Evolutionary conservation across 805 yeast species (phyloP).

Genomic region (Wickerhamomyces alni): DNA sequence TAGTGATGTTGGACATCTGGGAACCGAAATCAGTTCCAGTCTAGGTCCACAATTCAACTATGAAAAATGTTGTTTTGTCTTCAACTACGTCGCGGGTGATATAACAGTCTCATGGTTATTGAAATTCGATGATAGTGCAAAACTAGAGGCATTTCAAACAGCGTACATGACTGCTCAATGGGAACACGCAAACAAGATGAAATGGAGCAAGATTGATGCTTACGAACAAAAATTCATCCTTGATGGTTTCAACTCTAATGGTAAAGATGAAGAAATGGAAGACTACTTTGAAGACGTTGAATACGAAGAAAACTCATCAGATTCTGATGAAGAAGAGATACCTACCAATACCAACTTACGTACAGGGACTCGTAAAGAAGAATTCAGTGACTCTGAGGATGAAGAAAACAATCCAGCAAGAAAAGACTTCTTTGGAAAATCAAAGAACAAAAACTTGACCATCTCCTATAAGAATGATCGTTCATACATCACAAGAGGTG

Average conservation of each 20-base stretch:
- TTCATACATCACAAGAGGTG: constrained; percentile 74
- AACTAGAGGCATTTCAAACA: constrained; percentile 46
- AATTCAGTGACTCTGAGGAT: constrained; percentile 29
- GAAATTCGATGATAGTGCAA: constrained; percentile 38
- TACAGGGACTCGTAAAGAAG: constrained; percentile 17
- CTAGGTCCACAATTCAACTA: constrained; percentile 65
- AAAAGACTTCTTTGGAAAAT: constrained; percentile 23
- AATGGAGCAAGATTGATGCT: constrained; percentile 39
- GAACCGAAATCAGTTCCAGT: constrained; percentile 37
- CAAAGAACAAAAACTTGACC: constrained; percentile 58
- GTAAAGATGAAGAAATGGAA: constrained; percentile 30
- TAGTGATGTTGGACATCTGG: constrained; percentile 27
- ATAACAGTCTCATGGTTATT: constrained; percentile 55
- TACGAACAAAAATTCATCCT: constrained; percentile 50
- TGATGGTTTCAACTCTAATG: constrained; percentile 43
- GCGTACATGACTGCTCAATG: constrained; percentile 48
- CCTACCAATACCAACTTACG: constrained; percentile 18
- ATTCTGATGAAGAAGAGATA: constrained; percentile 30
- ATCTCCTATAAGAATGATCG: constrained; percentile 68
- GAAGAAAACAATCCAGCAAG: constrained; percentile 27
- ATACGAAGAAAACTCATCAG: constrained; percentile 28
- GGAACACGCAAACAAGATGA: constrained; percentile 48
- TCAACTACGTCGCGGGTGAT: constrained; percentile 41
- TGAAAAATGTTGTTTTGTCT: constrained; percentile 53
- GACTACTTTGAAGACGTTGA: constrained; percentile 25